Evolutionary conservation across 345 rosid species (phyloP), one percentile per base, ranked within the genome.

Genomic region (Cardamine resedifolia): DNA sequence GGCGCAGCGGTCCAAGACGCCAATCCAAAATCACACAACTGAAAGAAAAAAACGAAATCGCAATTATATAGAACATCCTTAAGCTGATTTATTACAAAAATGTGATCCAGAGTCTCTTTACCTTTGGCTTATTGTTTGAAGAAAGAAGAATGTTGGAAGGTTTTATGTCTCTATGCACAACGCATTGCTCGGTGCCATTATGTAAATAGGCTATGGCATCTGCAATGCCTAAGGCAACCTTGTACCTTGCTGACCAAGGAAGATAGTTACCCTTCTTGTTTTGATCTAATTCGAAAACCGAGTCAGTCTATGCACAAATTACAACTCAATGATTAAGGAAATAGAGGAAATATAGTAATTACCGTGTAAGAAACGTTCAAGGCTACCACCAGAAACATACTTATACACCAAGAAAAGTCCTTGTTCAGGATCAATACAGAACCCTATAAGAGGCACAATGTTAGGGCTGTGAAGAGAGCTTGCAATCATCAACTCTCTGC

Each of bases 1-100:
- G 97, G 97, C 30, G 96, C 92, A 49, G 96, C 82, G 50, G 96
- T 94, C 98, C 98, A 94, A 34, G 96, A 83, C 27, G 97, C 98
- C 48, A 94, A 81, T 58, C 98, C 96, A 62, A 94, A 94, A 80
- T 94, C 97, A 81, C 98, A 94, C 74, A 94, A 71, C 98, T 94
- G 83, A 58, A 81, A 58, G 15, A 44, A 64, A 15, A 49, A 0
- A 43, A 28, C n/a, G 18, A 39, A 21, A 5, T 11, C 7, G 20
- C 7, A 10, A 11, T 56, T 73, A 34, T 44, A 51, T 31, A 61
- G 2, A 55, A 33, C 51, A 61, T 11, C 3, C 26, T 43, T 53
- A 10, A 2, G 48, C 9, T 31, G 21, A 50, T 10, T 6, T 27
- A 4, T 15, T 0, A 58, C 53, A 6, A 53, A 68, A 30, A 18